Conservation (phyloP, 306 rosid genomes). For the Acacia melanoxylon region DNA sequence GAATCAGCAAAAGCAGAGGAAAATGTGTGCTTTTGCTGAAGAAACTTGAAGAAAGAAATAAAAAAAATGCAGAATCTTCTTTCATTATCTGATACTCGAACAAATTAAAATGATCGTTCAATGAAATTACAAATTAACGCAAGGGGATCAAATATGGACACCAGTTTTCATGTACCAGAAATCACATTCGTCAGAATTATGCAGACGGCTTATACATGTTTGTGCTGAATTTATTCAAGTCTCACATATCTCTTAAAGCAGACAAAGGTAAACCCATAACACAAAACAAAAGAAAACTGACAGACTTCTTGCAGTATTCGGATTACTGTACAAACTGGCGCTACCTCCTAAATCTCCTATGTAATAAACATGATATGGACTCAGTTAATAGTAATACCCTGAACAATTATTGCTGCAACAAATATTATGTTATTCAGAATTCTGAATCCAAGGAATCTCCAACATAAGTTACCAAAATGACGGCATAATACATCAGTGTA, state of each 20-base stretch:
- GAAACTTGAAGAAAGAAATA: background rate
- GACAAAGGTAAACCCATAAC: background rate
- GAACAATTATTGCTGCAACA: background rate
- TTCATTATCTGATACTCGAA: background rate
- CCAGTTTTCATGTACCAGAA: conserved; percentile 6
- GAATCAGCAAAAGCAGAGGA: conserved; percentile 8
- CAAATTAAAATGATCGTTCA: conserved; percentile 16
- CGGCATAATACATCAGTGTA: conserved; percentile 4
- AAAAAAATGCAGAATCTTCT: background rate
- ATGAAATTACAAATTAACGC: conserved; percentile 11
- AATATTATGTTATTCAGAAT: conserved; percentile 14
- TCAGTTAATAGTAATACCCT: conserved; percentile 15
- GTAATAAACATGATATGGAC: background rate
- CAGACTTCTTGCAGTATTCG: background rate
- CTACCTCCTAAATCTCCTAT: conserved; percentile 13
- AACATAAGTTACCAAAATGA: conserved; percentile 28
- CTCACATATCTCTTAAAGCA: conserved; percentile 14
- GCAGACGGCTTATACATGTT: conserved; percentile 17
- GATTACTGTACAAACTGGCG: conserved; percentile 5
- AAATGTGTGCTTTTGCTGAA: conserved; percentile 8
- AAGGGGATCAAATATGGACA: conserved; percentile 6
- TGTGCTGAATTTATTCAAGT: conserved; percentile 18
- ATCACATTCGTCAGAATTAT: conserved; percentile 5
- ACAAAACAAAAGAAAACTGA: background rate
- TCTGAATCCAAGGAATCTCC: background rate